phyloP scores from a whole-genome alignment of 2,329 filamentous ascomycete genomes.

The Paraphaeosphaeria minitans region DNA sequence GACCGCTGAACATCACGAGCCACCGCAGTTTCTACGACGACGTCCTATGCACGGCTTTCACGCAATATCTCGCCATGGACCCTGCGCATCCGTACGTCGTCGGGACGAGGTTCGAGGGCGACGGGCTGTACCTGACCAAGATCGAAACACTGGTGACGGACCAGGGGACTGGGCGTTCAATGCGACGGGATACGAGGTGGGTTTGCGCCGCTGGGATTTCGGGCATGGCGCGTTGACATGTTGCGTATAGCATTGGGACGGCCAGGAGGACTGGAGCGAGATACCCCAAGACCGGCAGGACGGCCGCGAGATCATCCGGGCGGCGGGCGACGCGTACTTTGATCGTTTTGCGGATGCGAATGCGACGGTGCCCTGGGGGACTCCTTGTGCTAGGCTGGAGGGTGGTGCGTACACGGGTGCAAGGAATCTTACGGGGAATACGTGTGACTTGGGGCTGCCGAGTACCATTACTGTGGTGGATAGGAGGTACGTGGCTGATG shows the following conservation, averaged over 20 bases:
- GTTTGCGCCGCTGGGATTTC: not conserved
- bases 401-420: slow-evolving; percentile 34
- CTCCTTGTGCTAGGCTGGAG: slow-evolving; percentile 33
- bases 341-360: slow-evolving; percentile 24
- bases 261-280: slow-evolving; percentile 22
- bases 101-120: slow-evolving; percentile 21
- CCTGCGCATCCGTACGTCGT: slow-evolving; percentile 28
- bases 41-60: slow-evolving; percentile 28
- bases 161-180: slow-evolving; percentile 28
- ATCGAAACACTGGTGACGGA: slow-evolving; percentile 30
- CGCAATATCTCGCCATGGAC: slow-evolving; percentile 24
- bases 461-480: slow-evolving; percentile 27
- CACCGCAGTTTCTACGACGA: slow-evolving; percentile 26
- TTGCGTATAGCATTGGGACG: not conserved
- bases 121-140: slow-evolving; percentile 21
- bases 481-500: slow-evolving; percentile 34
- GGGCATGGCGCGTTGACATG: not conserved
- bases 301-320: slow-evolving; percentile 24
- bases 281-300: slow-evolving; percentile 20
- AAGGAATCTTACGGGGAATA: slow-evolving; percentile 18
- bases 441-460: slow-evolving; percentile 29
- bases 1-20: slow-evolving; percentile 24
- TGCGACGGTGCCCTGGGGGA: slow-evolving; percentile 27
- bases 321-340: slow-evolving; percentile 32
- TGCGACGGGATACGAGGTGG: slow-evolving; percentile 2